phyloP scores from a whole-genome alignment of 2,329 filamentous ascomycete genomes.

The Cercospora sojina region DNA sequence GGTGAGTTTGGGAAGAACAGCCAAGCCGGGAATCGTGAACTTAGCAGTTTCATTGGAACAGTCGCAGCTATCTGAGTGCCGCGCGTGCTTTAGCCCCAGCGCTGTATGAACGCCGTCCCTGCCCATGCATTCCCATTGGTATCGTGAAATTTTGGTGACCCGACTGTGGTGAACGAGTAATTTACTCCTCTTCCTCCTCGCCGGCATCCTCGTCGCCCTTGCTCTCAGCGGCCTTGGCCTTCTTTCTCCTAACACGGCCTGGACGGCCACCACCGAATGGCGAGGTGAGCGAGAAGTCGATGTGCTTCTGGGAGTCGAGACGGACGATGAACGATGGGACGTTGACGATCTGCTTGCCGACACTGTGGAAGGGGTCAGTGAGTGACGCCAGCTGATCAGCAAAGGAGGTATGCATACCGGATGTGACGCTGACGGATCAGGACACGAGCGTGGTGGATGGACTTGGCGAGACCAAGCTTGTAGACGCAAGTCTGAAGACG shows the following conservation, averaged over 20 bases:
- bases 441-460: conserved; percentile 99
- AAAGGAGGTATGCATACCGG: conserved; percentile 54
- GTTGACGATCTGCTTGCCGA: conserved; percentile 99
- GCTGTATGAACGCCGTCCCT: conserved; percentile 25
- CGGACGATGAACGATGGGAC: conserved; percentile 99
- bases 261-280: conserved; percentile 96
- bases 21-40: conserved; percentile 13
- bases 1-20: neutral
- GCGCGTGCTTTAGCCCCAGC: conserved; percentile 12
- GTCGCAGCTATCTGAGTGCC: conserved; percentile 17
- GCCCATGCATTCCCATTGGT: conserved; percentile 26
- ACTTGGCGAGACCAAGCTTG: conserved; percentile 99
- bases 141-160: conserved; percentile 22
- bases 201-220: conserved; percentile 77
- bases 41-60: conserved; percentile 17
- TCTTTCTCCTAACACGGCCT: conserved; percentile 99
- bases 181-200: conserved; percentile 62
- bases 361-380: conserved; percentile 52
- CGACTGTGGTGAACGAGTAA: conserved; percentile 23
- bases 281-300: conserved; percentile 96
- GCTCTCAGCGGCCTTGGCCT: conserved; percentile 93
- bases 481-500: conserved; percentile 99
- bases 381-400: conserved; percentile 3
- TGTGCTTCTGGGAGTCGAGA: conserved; percentile 99
- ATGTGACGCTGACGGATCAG: conserved; percentile 99